These are phyloP conservation scores for Globisporangium orthogonon DNA, from an alignment of 352 stramenopile species.

Conservation along the genomic window DNA sequence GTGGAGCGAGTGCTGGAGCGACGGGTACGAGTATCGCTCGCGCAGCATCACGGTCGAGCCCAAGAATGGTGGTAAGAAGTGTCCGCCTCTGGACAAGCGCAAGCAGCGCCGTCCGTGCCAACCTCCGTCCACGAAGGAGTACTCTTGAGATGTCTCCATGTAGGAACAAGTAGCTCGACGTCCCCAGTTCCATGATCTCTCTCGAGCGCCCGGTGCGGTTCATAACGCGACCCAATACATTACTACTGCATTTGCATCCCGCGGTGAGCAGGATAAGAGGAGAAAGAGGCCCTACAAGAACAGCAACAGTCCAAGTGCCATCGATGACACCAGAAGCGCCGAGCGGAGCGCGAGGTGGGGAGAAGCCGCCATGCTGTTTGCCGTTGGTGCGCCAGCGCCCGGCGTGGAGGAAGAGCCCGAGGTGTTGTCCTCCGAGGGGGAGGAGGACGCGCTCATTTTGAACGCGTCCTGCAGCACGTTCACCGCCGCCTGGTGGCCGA, in stretches of 20 bases:
- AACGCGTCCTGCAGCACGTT: slow-evolving; percentile 30
- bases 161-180: no score
- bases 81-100: slow-evolving; percentile 10
- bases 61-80: slow-evolving; percentile 28
- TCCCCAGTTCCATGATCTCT: no score
- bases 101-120: slow-evolving; percentile 10
- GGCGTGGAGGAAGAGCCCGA: not conserved
- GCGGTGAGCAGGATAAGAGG: no score
- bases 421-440: not conserved
- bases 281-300: no score
- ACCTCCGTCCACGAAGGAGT: no score
- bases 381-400: no score
- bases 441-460: slow-evolving; percentile 1
- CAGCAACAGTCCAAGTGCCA: not conserved
- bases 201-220: no score
- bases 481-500: slow-evolving; percentile 39
- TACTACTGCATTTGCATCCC: no score
- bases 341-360: no score
- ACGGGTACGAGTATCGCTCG: slow-evolving; percentile 29
- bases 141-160: no score
- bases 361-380: no score
- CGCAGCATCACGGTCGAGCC: slow-evolving; percentile 22
- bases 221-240: not conserved
- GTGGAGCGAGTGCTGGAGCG: slow-evolving; percentile 5
- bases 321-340: no score